A percentile compares a stretch with the other conserved stretches of the same genome.
Evolutionary conservation across 768 basidiomycete species (phyloP).

Genomic region (Dioszegia hungarica): DNA sequence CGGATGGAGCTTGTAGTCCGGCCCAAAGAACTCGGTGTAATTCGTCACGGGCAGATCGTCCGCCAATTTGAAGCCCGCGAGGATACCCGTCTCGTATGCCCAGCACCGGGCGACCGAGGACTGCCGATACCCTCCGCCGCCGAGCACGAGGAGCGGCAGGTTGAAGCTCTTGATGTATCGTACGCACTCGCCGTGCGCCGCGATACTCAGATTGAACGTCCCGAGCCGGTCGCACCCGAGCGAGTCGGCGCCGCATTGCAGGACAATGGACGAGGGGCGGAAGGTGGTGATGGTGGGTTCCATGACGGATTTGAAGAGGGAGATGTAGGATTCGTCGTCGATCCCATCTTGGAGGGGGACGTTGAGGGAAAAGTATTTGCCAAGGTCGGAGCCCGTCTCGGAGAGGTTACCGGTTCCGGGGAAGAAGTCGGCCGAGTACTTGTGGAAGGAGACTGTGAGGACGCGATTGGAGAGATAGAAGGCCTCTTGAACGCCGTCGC

Average conservation of each 20-base stretch:
- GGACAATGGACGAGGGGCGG: slow-evolving; percentile 80
- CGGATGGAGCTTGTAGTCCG: slow-evolving; percentile 89
- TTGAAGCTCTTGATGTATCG: slow-evolving; percentile 91
- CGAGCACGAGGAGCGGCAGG: slow-evolving; percentile 83
- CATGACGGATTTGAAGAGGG: slow-evolving; percentile 91
- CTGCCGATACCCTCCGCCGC: slow-evolving; percentile 95
- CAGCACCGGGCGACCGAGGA: slow-evolving; percentile 97
- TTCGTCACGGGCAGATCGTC: slow-evolving; percentile 82
- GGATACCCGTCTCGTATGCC: slow-evolving; percentile 94
- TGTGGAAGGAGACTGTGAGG: slow-evolving; percentile 98
- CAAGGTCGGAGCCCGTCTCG: slow-evolving; percentile 71
- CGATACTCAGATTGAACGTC: slow-evolving; percentile 95
- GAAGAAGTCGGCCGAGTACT: slow-evolving; percentile 98
- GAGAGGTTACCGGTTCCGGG: slow-evolving; percentile 94
- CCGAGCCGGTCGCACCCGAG: slow-evolving; percentile 90
- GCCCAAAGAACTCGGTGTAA: slow-evolving; percentile 89
- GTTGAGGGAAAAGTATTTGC: slow-evolving; percentile 92
- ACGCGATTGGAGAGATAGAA: slow-evolving; percentile 98
- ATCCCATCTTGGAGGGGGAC: slow-evolving; percentile 93
- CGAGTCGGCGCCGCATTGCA: slow-evolving; percentile 96
- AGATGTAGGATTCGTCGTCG: slow-evolving; percentile 94
- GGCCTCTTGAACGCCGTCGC: slow-evolving; percentile 95
- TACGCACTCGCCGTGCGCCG: slow-evolving; percentile 96
- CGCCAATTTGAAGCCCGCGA: slow-evolving; percentile 73
- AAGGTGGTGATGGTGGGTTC: slow-evolving; percentile 88